Evolutionary conservation across 495 filamentous ascomycete species (phyloP).

Genomic region (Cladorrhinum samala): DNA sequence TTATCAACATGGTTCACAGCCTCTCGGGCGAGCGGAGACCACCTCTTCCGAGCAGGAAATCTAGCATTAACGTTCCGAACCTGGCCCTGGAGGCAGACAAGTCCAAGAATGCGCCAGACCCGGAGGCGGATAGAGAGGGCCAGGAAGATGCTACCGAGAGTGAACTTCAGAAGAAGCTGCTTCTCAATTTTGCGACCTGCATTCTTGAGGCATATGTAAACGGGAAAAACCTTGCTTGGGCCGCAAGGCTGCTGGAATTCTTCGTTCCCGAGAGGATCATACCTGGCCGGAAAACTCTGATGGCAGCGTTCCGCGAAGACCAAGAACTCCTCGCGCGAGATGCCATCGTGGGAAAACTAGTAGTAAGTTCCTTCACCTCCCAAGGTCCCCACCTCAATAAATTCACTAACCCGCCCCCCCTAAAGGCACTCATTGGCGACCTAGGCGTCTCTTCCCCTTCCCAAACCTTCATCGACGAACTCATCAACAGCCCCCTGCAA

Average conservation of each 20-base stretch:
- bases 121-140: constrained; percentile 60
- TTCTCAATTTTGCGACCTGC: constrained; percentile 84
- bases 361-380: constrained; percentile 43
- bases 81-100: constrained; percentile 39
- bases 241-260: constrained; percentile 68
- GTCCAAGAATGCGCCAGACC: constrained; percentile 64
- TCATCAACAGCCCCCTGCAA: constrained; percentile 26
- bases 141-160: constrained; percentile 52
- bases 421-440: constrained; percentile 72
- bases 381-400: not conserved
- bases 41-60: constrained; percentile 62
- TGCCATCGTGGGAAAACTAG: constrained; percentile 68
- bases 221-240: constrained; percentile 62
- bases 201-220: constrained; percentile 74
- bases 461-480: constrained; percentile 23
- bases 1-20: constrained; percentile 69
- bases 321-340: constrained; percentile 58
- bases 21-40: constrained; percentile 69
- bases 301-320: constrained; percentile 56
- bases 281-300: constrained; percentile 50
- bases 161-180: constrained; percentile 56
- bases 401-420: not conserved
- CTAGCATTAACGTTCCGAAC: constrained; percentile 51
- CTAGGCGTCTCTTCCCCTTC: constrained; percentile 43
- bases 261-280: constrained; percentile 56